Evolutionary conservation across 2,329 filamentous ascomycete species (phyloP).

Genomic region (Penicillium sp.): DNA sequence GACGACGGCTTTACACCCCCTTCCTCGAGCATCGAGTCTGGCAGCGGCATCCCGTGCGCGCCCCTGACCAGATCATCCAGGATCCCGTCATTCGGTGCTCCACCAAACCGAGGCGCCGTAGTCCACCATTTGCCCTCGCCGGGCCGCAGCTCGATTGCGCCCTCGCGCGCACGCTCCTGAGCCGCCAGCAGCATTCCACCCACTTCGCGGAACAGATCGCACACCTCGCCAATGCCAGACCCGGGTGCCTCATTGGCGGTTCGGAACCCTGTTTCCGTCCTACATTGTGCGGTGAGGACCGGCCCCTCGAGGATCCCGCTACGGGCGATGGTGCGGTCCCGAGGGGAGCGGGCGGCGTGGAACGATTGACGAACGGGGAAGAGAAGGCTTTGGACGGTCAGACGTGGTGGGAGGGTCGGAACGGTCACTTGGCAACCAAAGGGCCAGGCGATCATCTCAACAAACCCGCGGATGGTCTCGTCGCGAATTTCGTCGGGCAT

Average conservation of each 20-base stretch:
- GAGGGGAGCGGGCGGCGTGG: constrained; percentile 55
- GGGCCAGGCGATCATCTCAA: constrained; percentile 60
- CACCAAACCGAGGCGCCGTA: constrained; percentile 58
- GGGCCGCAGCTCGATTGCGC: constrained; percentile 50
- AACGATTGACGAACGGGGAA: constrained; percentile 60
- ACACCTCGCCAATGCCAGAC: constrained; percentile 40
- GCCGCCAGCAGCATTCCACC: constrained; percentile 60
- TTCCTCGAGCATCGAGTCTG: constrained; percentile 29
- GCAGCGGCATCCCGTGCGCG: constrained; percentile 29
- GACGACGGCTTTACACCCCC: constrained; percentile 21
- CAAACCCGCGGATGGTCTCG: constrained; percentile 57
- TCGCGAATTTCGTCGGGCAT: constrained; percentile 62
- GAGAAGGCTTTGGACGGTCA: constrained; percentile 53
- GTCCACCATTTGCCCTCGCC: constrained; percentile 65
- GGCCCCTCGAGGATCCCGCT: constrained; percentile 61
- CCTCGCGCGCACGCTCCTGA: constrained; percentile 62
- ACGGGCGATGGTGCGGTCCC: constrained; percentile 54
- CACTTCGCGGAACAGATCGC: constrained; percentile 60
- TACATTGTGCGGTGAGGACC: constrained; percentile 56
- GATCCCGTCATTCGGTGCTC: constrained; percentile 43
- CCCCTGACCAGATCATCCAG: constrained; percentile 35
- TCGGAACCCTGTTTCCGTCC: constrained; percentile 58
- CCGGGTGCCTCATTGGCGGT: constrained; percentile 29
- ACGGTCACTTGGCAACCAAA: constrained; percentile 57
- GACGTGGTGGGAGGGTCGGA: constrained; percentile 49